These are phyloP conservation scores for Aleurites moluccanus DNA, from an alignment of 441 rosid genomes.

Conservation along the genomic window DNA sequence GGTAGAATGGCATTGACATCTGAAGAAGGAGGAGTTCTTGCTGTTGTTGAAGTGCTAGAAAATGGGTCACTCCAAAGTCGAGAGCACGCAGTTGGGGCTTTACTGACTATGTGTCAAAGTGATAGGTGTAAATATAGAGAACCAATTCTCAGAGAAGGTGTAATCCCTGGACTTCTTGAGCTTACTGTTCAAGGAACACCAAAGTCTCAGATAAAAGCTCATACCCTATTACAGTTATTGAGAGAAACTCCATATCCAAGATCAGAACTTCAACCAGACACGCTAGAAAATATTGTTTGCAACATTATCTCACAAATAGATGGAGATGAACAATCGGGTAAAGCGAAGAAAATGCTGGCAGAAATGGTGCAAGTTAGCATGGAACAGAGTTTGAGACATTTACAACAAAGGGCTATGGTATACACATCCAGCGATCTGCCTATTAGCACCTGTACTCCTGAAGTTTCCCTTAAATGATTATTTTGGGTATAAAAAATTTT, in stretches of 20 bases:
- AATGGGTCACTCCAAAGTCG: constrained; percentile 78
- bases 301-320: constrained; percentile 85
- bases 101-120: constrained; percentile 74
- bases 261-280: constrained; percentile 77
- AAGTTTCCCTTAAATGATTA: constrained; percentile 48
- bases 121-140: constrained; percentile 83
- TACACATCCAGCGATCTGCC: constrained; percentile 64
- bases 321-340: constrained; percentile 86
- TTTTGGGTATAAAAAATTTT: background rate
- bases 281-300: constrained; percentile 83
- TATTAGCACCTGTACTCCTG: constrained; percentile 47
- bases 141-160: constrained; percentile 92
- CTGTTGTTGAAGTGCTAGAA: constrained; percentile 83
- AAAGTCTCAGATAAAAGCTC: constrained; percentile 79
- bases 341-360: constrained; percentile 92
- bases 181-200: constrained; percentile 92
- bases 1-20: constrained; percentile 58
- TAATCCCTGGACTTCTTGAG: constrained; percentile 92
- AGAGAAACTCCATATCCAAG: constrained; percentile 71
- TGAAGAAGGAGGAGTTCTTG: constrained; percentile 78
- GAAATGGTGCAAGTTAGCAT: constrained; percentile 99
- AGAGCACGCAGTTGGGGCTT: constrained; percentile 84
- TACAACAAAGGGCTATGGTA: constrained; percentile 88
- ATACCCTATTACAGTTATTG: constrained; percentile 60
- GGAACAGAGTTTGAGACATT: constrained; percentile 95